Evolutionary conservation across 257 asterid genomes (phyloP), one percentile per base, ranked within the genome.

Genomic region (Solanum lycopersicoides): DNA sequence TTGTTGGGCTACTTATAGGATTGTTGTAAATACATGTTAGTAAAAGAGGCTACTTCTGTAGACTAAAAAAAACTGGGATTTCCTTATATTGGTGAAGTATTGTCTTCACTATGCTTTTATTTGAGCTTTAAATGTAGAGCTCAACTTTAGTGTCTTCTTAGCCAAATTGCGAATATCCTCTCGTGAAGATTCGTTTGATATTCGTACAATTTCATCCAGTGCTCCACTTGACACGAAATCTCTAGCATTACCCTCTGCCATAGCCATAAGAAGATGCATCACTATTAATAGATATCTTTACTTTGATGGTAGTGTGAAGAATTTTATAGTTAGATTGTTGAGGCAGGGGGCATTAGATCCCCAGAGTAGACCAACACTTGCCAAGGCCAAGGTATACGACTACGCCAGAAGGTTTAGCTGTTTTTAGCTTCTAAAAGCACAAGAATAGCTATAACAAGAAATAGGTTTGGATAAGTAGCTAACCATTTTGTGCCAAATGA

Each of bases 401-500:
- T 41, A 42, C 34, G n/a, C 83, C 60, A 76, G 8, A 76, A 76
- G 83, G 63, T 76, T 76, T 42, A 44, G 39, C 83, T 42, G 83
- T 12, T 76, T 41, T 76, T 25, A 76, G 21, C 59, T 50, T 45
- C 69, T 18, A 37, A 82, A 59, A 50, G 30, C 85, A 82, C 34
- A 42, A 39, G 41, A 60, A 72, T n/a, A 88, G 18, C 37, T 32
- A 86, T 45, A 73, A 47, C 25, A 47, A 83, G 28, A 85, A 63
- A 53, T 45, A 37, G 16, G 23, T 69, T 25, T 30, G 87, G 83
- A 79, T 37, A 66, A 50, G 7, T 41, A 87, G 89, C 87, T 86
- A 63, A 96, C 98, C 99, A 89, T 96, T 96, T 92, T 96, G 99
- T 86, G 99, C 99, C 89, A 96, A 91, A 92, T 95, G 99, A 92